Percentiles rank a stretch among this genome's conserved stretches.
Evolutionary conservation across 73 alveolate species (phyloP).

Genomic region (Uronychia binucleata): DNA sequence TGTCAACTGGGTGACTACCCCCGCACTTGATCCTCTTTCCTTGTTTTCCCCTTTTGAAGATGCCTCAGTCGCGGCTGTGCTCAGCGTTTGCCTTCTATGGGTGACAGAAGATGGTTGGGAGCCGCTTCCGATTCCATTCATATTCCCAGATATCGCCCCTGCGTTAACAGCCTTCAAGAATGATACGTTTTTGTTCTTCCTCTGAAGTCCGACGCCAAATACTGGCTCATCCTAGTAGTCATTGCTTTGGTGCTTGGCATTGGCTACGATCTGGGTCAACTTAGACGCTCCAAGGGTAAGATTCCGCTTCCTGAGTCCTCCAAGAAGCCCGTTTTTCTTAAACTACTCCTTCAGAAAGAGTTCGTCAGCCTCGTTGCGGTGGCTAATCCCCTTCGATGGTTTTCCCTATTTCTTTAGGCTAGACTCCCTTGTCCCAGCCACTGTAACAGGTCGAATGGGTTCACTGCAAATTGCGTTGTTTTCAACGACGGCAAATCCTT

Average conservation of each 20-base stretch:
- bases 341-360: background rate
- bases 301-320: background rate
- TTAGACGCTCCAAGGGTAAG: background rate
- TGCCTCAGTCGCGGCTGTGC: background rate
- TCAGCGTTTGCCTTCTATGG: background rate
- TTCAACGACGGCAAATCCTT: constrained; percentile 14
- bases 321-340: background rate
- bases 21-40: background rate
- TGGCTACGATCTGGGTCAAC: background rate
- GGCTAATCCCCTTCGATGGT: too few species aligned
- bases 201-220: background rate
- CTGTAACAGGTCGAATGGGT: constrained; percentile 15
- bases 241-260: background rate
- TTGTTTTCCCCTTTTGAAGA: background rate
- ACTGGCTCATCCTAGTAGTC: background rate
- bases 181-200: background rate
- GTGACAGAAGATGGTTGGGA: background rate
- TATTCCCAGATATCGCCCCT: too few species aligned
- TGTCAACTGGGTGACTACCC: background rate
- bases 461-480: constrained; percentile 21
- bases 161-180: background rate
- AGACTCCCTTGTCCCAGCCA: too few species aligned
- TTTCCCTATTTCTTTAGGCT: too few species aligned
- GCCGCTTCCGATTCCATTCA: too few species aligned
- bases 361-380: background rate